Percentiles rank a stretch among this genome's conserved stretches.
Evolutionary conservation across 805 yeast species (phyloP).

Genomic region (Lachancea fermentati): DNA sequence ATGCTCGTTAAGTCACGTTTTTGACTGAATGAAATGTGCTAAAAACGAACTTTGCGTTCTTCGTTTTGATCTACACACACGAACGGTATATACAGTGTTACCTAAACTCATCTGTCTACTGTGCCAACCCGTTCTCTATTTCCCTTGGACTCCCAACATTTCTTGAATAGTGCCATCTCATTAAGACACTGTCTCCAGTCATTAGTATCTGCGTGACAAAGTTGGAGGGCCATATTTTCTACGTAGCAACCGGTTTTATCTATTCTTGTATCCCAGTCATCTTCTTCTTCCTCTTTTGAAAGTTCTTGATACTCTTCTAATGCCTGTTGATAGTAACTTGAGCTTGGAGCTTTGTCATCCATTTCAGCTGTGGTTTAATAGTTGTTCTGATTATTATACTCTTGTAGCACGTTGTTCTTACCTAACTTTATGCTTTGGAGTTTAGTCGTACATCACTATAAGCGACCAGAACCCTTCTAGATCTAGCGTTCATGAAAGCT

Average conservation of each 20-base stretch:
- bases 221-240: constrained; percentile 62
- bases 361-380: background rate
- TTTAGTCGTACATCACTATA: too few relatives aligned
- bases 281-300: constrained; percentile 48
- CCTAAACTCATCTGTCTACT: constrained; percentile 16
- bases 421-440: too few relatives aligned
- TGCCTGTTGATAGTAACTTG: constrained; percentile 28
- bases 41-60: background rate
- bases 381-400: too few relatives aligned
- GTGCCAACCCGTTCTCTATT: constrained; percentile 44
- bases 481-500: too few relatives aligned
- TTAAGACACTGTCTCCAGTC: constrained; percentile 73
- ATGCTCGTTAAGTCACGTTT: background rate
- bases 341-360: constrained; percentile 1
- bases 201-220: constrained; percentile 75
- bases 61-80: background rate
- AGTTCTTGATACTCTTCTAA: constrained; percentile 27
- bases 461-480: too few relatives aligned
- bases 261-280: constrained; percentile 73
- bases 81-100: background rate
- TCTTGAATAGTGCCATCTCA: constrained; percentile 59
- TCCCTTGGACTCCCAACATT: constrained; percentile 57
- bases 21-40: background rate
- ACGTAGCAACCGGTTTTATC: constrained; percentile 67
- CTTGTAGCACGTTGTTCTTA: too few relatives aligned